Conservation (phyloP, 768 basidiomycete species). For the Termitomyces sp. region DNA sequence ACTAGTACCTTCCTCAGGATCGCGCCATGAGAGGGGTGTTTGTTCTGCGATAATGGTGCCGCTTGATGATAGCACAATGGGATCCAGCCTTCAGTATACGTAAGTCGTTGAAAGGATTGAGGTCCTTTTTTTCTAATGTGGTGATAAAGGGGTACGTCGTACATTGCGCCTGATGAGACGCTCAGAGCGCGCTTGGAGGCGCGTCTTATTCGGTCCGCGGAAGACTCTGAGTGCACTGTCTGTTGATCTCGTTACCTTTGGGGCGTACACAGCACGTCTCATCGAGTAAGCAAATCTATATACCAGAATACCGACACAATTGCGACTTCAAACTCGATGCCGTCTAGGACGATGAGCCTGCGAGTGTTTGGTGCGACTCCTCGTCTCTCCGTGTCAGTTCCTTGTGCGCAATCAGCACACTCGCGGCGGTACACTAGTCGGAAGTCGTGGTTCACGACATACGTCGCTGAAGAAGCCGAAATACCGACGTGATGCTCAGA, state of each 20-base stretch:
- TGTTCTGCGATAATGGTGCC: slow-evolving; percentile 28
- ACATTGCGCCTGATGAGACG: slow-evolving; percentile 38
- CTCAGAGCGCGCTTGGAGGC: slow-evolving; percentile 43
- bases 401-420: slow-evolving; percentile 56
- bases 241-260: no score
- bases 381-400: slow-evolving; percentile 57
- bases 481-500: slow-evolving; percentile 22
- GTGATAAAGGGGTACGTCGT: slow-evolving; percentile 34
- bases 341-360: neutral
- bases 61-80: slow-evolving; percentile 35
- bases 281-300: no score
- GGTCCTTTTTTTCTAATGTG: no score
- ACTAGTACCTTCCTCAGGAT: slow-evolving; percentile 21
- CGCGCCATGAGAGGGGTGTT: neutral
- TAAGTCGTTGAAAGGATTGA: slow-evolving; percentile 28
- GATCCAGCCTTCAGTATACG: slow-evolving; percentile 46
- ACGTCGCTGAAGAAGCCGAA: slow-evolving; percentile 26
- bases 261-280: no score
- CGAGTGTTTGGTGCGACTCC: slow-evolving; percentile 17
- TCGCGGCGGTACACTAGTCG: slow-evolving; percentile 51
- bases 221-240: slow-evolving; percentile 36
- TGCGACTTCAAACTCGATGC: no score
- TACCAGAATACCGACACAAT: neutral
- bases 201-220: slow-evolving; percentile 26
- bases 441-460: slow-evolving; percentile 44